Base-by-base conservation (phyloP, 257 asterid genomes). In the Solanum okadae region DNA sequence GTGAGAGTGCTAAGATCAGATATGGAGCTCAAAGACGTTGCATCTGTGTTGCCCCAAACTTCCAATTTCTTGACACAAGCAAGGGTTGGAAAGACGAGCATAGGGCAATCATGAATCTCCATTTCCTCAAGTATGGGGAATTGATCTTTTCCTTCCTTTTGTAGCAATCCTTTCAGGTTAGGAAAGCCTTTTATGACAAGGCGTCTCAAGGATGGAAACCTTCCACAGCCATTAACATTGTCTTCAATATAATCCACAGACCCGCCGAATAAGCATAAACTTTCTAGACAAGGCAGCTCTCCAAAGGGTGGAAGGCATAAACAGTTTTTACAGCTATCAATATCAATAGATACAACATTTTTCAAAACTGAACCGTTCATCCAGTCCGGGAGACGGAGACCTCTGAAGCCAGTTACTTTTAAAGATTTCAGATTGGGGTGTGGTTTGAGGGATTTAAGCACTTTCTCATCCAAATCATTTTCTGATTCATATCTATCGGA, bases 361-460 rank as follows among this genome's bases (percentile, higher is more conserved):
- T 40, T 76, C 72, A 91, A 23, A 31, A 35, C 29, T 44, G 90
- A 75, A 49, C 9, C 85, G 3, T 70, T 44, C 90, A 89, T 90
- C 92, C 92, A 91, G 67, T 8, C 5, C 2, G 91, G 91, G 86
- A 91, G 46, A 22, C 6, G 1, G 33, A 71, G 31, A 18, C 91
- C 93, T 11, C 33, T 68, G 84, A 91, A 91, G 6, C 88, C 83
- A 0, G 2, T 1, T 72, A 90, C 67, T 2, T 6, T 0, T n/a
- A 91, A 37, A 8, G 0, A 3, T 33, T 82, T 52, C 22, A 90
- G 76, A 37, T 87, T 73, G 35, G 78, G 68, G 86, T 88, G 88
- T 52, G 88, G 90, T 73, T 87, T 27, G 34, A 90, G 89, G 56
- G 88, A 90, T 81, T 88, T 86, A 16, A 88, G 42, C 63, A 90